phyloP scores from a whole-genome alignment of 192 early-diverging fungal species.

The Coemansia sp. region DNA sequence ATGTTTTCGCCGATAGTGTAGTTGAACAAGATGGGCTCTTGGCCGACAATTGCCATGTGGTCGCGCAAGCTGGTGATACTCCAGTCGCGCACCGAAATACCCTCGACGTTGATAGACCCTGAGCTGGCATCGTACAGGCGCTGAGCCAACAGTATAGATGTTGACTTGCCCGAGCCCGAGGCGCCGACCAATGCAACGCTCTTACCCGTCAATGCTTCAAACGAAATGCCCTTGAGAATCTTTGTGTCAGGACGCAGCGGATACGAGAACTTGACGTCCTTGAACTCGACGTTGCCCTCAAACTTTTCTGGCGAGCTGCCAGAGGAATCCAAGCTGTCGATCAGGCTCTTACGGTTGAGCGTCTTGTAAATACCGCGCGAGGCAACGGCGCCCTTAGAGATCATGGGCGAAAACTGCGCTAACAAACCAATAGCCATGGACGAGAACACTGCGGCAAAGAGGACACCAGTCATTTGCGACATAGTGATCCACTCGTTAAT shows the following conservation, averaged over 20 bases:
- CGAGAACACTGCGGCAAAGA: constrained; percentile 63
- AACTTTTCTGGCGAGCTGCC: constrained; percentile 21
- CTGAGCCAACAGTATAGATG: constrained; percentile 63
- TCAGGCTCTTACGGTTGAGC: constrained; percentile 53
- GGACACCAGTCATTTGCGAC: constrained; percentile 34
- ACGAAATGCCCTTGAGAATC: constrained; percentile 44
- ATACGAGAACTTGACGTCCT: constrained; percentile 40
- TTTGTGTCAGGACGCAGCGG: constrained; percentile 43
- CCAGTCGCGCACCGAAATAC: constrained; percentile 50
- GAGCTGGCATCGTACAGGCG: constrained; percentile 59
- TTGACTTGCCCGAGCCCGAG: constrained; percentile 71
- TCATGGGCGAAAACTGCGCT: constrained; percentile 56
- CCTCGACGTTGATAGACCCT: constrained; percentile 53
- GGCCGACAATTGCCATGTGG: constrained; percentile 60
- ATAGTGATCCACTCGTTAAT: constrained; percentile 54
- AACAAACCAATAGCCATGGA: constrained; percentile 61
- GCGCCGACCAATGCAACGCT: constrained; percentile 79
- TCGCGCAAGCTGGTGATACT: constrained; percentile 47
- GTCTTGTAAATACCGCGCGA: constrained; percentile 58
- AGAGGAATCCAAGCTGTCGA: constrained; percentile 49
- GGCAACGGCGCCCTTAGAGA: constrained; percentile 61
- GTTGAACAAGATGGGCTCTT: constrained; percentile 65
- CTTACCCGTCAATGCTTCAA: constrained; percentile 62
- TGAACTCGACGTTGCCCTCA: constrained; percentile 33
- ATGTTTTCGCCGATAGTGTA: constrained; percentile 64